These are phyloP conservation scores for Endogone sp. DNA, from an alignment of 192 early-diverging fungal species.

Conservation along the genomic window DNA sequence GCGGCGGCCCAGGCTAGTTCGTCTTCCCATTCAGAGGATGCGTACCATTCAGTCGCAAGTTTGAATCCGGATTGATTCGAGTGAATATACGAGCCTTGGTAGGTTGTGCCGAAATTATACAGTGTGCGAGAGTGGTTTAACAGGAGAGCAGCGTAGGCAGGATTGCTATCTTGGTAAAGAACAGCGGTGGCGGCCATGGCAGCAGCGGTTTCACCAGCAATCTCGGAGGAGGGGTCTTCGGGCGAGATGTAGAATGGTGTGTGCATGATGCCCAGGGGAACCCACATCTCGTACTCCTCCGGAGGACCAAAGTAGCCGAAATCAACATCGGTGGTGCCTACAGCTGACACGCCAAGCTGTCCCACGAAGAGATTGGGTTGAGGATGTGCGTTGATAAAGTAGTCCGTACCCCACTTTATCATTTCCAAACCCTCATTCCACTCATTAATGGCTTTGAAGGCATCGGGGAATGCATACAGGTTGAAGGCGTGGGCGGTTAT, in stretches of 20 bases:
- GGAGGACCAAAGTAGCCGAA: constrained; percentile 57
- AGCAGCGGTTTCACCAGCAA: constrained; percentile 47
- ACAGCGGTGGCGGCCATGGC: constrained; percentile 50
- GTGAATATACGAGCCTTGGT: constrained; percentile 29
- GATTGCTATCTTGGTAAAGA: constrained; percentile 43
- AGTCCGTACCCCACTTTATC: constrained; percentile 45
- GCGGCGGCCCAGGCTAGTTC: constrained; percentile 52
- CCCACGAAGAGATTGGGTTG: constrained; percentile 45
- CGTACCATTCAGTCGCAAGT: constrained; percentile 40
- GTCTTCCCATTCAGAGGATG: constrained; percentile 43
- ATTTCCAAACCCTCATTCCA: constrained; percentile 31
- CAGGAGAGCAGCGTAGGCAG: constrained; percentile 35
- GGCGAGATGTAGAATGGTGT: constrained; percentile 25
- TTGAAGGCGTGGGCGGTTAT: constrained; percentile 44
- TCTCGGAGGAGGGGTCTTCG: constrained; percentile 20
- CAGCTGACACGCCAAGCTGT: constrained; percentile 26
- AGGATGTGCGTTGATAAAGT: constrained; percentile 52
- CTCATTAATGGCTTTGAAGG: constrained; percentile 36
- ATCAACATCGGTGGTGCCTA: constrained; percentile 38
- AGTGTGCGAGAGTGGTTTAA: constrained; percentile 43
- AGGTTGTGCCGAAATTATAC: constrained; percentile 34
- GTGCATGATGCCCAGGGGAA: too few species aligned
- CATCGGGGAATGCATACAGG: constrained; percentile 35
- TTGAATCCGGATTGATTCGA: constrained; percentile 27
- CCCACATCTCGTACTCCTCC: constrained; percentile 39